Conservation (phyloP, 2,329 filamentous ascomycete genomes). For the Knufia petricola region DNA sequence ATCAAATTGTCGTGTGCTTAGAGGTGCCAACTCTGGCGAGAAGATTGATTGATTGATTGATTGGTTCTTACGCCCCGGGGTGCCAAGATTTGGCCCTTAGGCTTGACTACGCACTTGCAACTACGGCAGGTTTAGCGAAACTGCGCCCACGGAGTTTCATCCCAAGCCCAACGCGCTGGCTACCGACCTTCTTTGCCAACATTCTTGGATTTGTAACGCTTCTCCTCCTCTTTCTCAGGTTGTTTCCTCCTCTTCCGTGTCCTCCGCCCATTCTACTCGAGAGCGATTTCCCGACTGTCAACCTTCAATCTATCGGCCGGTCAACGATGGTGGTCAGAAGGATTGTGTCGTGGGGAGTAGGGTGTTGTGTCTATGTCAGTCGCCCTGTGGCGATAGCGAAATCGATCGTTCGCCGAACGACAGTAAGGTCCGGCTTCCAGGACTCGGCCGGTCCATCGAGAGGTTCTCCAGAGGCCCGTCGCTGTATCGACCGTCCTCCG, state of each 20-base stretch:
- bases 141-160: constrained; percentile 2
- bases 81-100: constrained; percentile 1
- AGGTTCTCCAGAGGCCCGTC: neutral
- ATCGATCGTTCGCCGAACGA: constrained; percentile 25
- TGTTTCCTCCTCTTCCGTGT: neutral
- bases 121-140: constrained; percentile 2
- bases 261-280: constrained; percentile 1
- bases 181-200: neutral
- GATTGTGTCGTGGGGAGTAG: neutral
- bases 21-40: too few species aligned
- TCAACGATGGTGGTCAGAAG: constrained; percentile 2
- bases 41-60: too few species aligned
- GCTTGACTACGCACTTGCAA: constrained; percentile 1
- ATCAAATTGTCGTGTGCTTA: too few species aligned
- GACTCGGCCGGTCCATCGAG: constrained; percentile 14
- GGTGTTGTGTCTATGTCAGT: constrained; percentile 10
- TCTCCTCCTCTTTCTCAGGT: neutral
- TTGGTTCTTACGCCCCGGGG: neutral
- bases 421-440: constrained; percentile 26
- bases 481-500: constrained; percentile 1
- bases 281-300: constrained; percentile 1
- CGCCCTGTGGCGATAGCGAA: constrained; percentile 25
- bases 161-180: neutral
- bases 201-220: neutral
- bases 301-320: constrained; percentile 5